Base-by-base conservation (phyloP, 208 protist genomes). In the Leishmania gerbilli region DNA sequence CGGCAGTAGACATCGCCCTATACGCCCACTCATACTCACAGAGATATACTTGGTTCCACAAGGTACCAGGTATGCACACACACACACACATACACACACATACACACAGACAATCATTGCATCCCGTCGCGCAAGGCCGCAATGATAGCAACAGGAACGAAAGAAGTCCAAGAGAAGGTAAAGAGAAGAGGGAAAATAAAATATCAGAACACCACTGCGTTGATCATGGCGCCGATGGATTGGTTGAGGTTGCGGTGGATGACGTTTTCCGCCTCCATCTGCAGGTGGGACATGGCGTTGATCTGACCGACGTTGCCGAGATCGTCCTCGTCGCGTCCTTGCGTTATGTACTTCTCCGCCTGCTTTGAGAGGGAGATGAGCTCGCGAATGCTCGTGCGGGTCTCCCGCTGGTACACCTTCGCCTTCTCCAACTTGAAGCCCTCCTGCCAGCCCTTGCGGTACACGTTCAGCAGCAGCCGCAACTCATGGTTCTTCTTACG, bases 401-500 rank as follows among this genome's bases (percentile, higher is more conserved):
- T 95, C 56, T 95, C 87, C 7, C 87, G 86, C 71, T 96, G 85
- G 80, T 89, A 92, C 60, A 92, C 80, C 56, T 84, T 85, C 67
- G 90, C 88, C 74, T 96, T 89, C 74, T 90, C 81, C 31, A 99
- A 82, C 58, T 92, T 92, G 47, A 99, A 94, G 51, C 99, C 99
- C 83, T 99, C 98, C 71, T 98, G 98, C 99, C 99, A 99, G 51
- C 97, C 95, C 82, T 99, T 99, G 88, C 99, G 99, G 91, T 99
- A 98, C 67, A 99, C 94, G 82, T 99, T 99, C 77, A 99, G 89
- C 62, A 99, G 91, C 97, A 99, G 99, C 85, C 99, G 95, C 85
- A 99, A 90, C 86, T 99, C 99, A 64, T 99, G 96, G 83, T 99
- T 99, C 85, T 99, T 99, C 93, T 99, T 99, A 45, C 99, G 92